Evolutionary conservation across 306 rosid species (phyloP).

Genomic region (Sophora flavescens): DNA sequence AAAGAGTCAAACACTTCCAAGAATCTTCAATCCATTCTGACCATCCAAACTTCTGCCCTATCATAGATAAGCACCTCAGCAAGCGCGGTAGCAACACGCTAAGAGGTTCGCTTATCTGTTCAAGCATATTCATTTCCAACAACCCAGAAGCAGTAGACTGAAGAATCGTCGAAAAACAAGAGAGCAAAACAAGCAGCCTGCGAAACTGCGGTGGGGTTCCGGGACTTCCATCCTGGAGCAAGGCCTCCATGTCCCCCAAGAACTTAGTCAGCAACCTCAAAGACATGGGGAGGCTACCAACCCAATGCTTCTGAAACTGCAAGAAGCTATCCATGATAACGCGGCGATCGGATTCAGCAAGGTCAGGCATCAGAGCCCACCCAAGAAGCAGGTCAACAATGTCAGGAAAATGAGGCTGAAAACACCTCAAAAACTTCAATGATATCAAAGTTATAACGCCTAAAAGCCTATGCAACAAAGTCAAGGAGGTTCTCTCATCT

Average conservation of each 20-base stretch:
- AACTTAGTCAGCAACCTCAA: constrained; percentile 82
- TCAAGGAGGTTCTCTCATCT: constrained; percentile 92
- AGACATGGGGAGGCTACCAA: constrained; percentile 81
- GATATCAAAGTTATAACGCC: constrained; percentile 82
- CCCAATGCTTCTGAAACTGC: constrained; percentile 98
- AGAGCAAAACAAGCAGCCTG: constrained; percentile 78
- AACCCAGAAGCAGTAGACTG: constrained; percentile 94
- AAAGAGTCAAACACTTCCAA: constrained; percentile 93
- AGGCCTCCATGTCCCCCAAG: constrained; percentile 93
- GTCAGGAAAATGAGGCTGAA: constrained; percentile 89
- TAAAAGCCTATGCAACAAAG: constrained; percentile 66
- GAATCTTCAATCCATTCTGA: constrained; percentile 87
- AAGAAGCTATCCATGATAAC: constrained; percentile 85
- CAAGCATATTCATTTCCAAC: constrained; percentile 84
- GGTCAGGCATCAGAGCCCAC: constrained; percentile 89
- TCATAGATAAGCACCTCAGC: constrained; percentile 79
- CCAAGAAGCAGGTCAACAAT: constrained; percentile 86
- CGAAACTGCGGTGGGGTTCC: constrained; percentile 83
- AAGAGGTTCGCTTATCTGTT: constrained; percentile 83
- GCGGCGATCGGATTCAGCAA: constrained; percentile 67
- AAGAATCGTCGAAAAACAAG: constrained; percentile 83
- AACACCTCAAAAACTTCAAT: constrained; percentile 74
- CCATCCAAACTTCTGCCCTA: constrained; percentile 95
- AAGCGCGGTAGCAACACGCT: constrained; percentile 72
- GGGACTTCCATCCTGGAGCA: constrained; percentile 87